These are phyloP conservation scores for Suhomyces panamericanus DNA, from an alignment of 1,139 yeast species.

Conservation along the genomic window DNA sequence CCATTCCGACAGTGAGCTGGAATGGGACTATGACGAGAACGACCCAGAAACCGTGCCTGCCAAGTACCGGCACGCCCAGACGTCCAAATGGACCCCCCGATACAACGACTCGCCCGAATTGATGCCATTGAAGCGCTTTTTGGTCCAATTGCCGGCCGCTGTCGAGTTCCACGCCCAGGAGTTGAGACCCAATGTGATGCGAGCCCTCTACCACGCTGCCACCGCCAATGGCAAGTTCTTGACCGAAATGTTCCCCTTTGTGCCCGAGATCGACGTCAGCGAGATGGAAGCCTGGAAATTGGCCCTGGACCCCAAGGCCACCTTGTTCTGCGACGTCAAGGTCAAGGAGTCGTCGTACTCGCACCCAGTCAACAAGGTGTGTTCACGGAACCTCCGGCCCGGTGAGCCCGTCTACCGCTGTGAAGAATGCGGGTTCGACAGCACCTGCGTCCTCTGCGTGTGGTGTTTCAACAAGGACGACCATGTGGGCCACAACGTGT, in stretches of 20 bases:
- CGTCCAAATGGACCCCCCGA: background rate
- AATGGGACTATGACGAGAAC: background rate
- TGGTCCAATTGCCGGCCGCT: constrained; percentile 30
- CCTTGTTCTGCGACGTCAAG: background rate
- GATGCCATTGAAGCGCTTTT: constrained; percentile 20
- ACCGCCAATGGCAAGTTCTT: constrained; percentile 34
- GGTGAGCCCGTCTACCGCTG: constrained; percentile 73
- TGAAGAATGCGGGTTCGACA: constrained; percentile 65
- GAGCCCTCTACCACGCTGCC: constrained; percentile 33
- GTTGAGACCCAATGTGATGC: constrained; percentile 19
- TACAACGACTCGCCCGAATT: background rate
- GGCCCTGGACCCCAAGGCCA: background rate
- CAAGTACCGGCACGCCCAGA: background rate
- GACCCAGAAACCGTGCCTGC: background rate
- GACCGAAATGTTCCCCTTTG: constrained; percentile 27
- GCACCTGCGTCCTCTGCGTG: constrained; percentile 71
- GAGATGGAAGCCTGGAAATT: background rate
- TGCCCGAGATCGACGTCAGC: background rate
- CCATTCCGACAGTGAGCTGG: background rate
- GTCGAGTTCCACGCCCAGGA: constrained; percentile 16
- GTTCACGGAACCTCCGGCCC: constrained; percentile 58
- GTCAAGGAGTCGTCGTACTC: constrained; percentile 11
- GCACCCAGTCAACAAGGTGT: constrained; percentile 52
- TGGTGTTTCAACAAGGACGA: constrained; percentile 68
- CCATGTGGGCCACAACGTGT: constrained; percentile 64